phyloP scores from a whole-genome alignment of 495 filamentous ascomycete species.

The Trichoderma erinaceum region DNA sequence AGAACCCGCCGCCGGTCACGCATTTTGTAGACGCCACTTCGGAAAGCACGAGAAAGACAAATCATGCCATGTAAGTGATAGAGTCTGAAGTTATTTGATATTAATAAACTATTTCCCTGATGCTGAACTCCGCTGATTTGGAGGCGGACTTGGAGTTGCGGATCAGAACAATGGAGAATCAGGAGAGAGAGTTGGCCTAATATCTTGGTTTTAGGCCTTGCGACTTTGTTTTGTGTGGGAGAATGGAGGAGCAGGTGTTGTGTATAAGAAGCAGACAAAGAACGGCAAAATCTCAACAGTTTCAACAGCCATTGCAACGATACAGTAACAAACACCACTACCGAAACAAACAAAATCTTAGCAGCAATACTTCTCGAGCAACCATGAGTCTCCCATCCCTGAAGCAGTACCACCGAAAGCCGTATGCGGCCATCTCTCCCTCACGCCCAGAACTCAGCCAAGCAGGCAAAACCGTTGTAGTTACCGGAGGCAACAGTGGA shows the following conservation, averaged over 20 bases:
- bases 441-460: conserved; percentile 39
- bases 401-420: conserved; percentile 23
- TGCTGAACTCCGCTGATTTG: not conserved
- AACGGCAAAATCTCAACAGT: not conserved
- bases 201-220: no score
- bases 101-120: not conserved
- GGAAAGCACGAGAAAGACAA: not conserved
- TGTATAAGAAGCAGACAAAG: not conserved
- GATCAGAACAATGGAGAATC: not conserved
- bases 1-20: not conserved
- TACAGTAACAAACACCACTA: not conserved
- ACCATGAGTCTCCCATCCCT: not conserved
- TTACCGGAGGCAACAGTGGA: conserved; percentile 39
- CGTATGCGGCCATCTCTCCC: conserved; percentile 38
- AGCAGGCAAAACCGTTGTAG: conserved; percentile 39
- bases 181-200: not conserved
- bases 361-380: not conserved
- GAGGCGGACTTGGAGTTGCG: not conserved
- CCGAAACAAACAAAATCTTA: not conserved
- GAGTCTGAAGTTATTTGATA: not conserved
- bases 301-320: not conserved
- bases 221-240: no score
- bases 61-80: not conserved
- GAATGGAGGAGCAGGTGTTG: not conserved
- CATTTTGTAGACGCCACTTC: not conserved